phyloP scores from a whole-genome alignment of 768 basidiomycete genomes.

The Rhizopogon vesiculosus region DNA sequence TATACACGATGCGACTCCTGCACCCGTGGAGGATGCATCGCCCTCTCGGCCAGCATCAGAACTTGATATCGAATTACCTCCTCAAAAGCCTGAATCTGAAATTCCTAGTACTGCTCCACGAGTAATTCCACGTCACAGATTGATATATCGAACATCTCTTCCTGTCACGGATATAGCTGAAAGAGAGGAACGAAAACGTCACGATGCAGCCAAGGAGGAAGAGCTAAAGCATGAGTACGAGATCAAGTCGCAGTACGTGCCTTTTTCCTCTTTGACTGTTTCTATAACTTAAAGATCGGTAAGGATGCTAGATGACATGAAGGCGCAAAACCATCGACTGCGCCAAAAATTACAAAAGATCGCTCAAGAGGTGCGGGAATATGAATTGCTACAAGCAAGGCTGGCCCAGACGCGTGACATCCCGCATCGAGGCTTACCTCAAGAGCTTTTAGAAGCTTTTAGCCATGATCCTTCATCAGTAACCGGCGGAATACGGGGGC shows the following conservation, averaged over 20 bases:
- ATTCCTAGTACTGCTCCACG: neutral
- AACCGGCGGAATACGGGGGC: conserved; percentile 56
- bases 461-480: conserved; percentile 77
- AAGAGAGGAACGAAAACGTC: conserved; percentile 16
- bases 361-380: conserved; percentile 58
- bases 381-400: conserved; percentile 53
- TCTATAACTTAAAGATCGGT: neutral
- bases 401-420: conserved; percentile 45
- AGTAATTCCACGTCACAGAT: neutral
- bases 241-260: conserved; percentile 21
- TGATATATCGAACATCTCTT: conserved; percentile 31
- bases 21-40: conserved; percentile 1
- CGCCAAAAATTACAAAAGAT: conserved; percentile 67
- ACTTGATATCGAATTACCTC: neutral
- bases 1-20: conserved; percentile 3
- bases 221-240: conserved; percentile 54
- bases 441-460: conserved; percentile 69
- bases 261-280: neutral
- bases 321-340: conserved; percentile 59
- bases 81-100: neutral
- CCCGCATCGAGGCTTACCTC: conserved; percentile 46
- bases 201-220: conserved; percentile 41
- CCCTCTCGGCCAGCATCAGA: conserved; percentile 6
- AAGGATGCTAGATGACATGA: conserved; percentile 59
- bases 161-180: conserved; percentile 7